Evolutionary conservation across 257 asterid genomes (phyloP).

Genomic region (Paulownia fortunei): DNA sequence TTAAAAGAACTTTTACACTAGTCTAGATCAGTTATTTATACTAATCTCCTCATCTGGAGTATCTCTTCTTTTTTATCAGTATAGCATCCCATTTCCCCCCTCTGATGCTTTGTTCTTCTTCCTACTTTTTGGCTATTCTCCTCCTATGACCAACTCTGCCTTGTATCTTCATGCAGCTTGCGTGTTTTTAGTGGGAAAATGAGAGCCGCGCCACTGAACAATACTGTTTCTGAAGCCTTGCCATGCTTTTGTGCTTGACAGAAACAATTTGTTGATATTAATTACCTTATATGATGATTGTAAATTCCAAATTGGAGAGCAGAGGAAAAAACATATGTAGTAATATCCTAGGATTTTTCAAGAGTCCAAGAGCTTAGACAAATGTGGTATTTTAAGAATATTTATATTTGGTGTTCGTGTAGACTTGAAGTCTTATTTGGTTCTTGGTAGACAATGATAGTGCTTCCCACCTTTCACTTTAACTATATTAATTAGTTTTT

Average conservation of each 20-base stretch:
- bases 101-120: constrained; percentile 28
- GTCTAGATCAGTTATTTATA: constrained; percentile 48
- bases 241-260: constrained; percentile 10
- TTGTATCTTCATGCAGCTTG: constrained; percentile 37
- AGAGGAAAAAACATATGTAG: constrained; percentile 18
- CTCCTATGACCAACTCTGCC: constrained; percentile 23
- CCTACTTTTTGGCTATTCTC: constrained; percentile 9
- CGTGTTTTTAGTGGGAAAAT: constrained; percentile 32
- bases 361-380: neutral
- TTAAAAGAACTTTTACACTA: constrained; percentile 48
- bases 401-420: constrained; percentile 35
- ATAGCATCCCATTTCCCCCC: constrained; percentile 31
- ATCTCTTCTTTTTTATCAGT: constrained; percentile 31
- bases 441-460: constrained; percentile 49
- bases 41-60: constrained; percentile 43
- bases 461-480: constrained; percentile 66
- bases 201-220: constrained; percentile 15
- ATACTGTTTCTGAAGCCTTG: constrained; percentile 1
- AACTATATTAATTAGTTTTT: constrained; percentile 50
- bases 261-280: constrained; percentile 13
- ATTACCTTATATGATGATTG: constrained; percentile 21
- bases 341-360: constrained; percentile 31
- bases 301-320: constrained; percentile 25
- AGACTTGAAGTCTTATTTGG: constrained; percentile 34
- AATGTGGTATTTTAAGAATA: constrained; percentile 23